Evolutionary conservation across 1,284 basidiomycete species (phyloP), one percentile per base, ranked within the genome.

Genomic region (Fomitopsis schrenkii): DNA sequence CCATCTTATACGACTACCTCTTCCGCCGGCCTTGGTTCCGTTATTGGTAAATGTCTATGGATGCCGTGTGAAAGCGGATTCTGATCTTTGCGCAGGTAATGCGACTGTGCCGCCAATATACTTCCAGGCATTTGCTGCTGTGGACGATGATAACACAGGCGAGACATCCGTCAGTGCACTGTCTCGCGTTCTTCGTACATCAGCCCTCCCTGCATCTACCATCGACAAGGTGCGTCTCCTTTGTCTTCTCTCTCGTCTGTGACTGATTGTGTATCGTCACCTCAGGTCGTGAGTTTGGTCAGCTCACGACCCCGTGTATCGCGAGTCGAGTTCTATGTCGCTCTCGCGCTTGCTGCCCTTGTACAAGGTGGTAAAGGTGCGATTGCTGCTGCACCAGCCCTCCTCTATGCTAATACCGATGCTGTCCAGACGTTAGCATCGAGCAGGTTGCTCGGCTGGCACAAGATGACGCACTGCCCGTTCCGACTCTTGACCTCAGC

Each of bases 281-380:
- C 17, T 17, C 53, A 94, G 92, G 94, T 95, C 66, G 87, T 95
- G 58, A 93, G 88, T 72, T 79, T 94, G 38, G 91, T 91, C 56
- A 92, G 88, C 75, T 86, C 87, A 40, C 81, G 84, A 61, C 81
- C 90, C 33, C 81, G 90, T 42, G 89, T 96, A 48, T 91, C 91
- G 10, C 91, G 86, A 66, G 83, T 89, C 60, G 94, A 96, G 70
- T 94, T 95, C 77, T 95, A 92, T 72, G 90, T 94, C 33, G 90
- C 94, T 15, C 75, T 97, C 19, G 93, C 92, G 10, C 80, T 97
- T 15, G 91, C 92, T 58, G 92, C 93, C 5, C 77, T 95, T 22
- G 92, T 92, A n/a, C 94, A 95, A 73, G 77, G 83, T 3, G 88
- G 85, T 14, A 88, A 88, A 83, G 90, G 91, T 90, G 62, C 35